Evolutionary conservation across 371 early-diverging fungal genomes (phyloP).

Genomic region (Aphelidium insulamus): DNA sequence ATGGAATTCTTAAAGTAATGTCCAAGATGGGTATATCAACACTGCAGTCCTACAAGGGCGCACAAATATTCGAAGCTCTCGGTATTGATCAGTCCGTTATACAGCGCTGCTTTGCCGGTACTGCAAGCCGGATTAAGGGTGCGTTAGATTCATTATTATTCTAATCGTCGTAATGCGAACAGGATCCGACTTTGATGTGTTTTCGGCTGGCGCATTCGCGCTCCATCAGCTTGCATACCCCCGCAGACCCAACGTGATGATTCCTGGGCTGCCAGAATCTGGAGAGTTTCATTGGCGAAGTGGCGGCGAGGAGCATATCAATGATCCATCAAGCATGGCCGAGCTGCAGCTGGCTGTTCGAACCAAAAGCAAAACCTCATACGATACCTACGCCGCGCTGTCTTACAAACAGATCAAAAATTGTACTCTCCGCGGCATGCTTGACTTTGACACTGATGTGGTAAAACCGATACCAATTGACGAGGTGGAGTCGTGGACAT

Average conservation of each 20-base stretch:
- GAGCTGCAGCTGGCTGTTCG: constrained; percentile 90
- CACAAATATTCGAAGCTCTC: constrained; percentile 92
- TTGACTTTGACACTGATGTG: constrained; percentile 60
- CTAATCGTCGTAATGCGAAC: not conserved
- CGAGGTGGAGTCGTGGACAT: constrained; percentile 89
- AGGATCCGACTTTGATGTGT: constrained; percentile 39
- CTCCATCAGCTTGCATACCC: constrained; percentile 72
- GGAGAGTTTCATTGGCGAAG: constrained; percentile 92
- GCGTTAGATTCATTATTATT: no score
- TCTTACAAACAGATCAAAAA: constrained; percentile 59
- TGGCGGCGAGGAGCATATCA: constrained; percentile 77
- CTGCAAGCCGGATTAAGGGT: constrained; percentile 85
- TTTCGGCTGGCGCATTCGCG: constrained; percentile 69
- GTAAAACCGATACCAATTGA: constrained; percentile 58
- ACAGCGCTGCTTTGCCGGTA: constrained; percentile 73
- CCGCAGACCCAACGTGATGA: constrained; percentile 32
- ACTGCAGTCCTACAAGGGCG: constrained; percentile 89
- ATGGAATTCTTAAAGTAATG: constrained; percentile 92
- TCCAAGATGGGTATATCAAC: constrained; percentile 98
- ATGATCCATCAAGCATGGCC: constrained; percentile 67
- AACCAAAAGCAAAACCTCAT: constrained; percentile 58
- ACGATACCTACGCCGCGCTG: constrained; percentile 54
- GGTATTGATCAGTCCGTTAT: constrained; percentile 75
- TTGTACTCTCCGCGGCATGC: constrained; percentile 84
- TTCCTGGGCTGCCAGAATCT: constrained; percentile 45